Percentiles rank a stretch among this genome's conserved stretches.
phyloP scores from a whole-genome alignment of 2,329 filamentous ascomycete genomes.

The Corinectria fuckeliana region DNA sequence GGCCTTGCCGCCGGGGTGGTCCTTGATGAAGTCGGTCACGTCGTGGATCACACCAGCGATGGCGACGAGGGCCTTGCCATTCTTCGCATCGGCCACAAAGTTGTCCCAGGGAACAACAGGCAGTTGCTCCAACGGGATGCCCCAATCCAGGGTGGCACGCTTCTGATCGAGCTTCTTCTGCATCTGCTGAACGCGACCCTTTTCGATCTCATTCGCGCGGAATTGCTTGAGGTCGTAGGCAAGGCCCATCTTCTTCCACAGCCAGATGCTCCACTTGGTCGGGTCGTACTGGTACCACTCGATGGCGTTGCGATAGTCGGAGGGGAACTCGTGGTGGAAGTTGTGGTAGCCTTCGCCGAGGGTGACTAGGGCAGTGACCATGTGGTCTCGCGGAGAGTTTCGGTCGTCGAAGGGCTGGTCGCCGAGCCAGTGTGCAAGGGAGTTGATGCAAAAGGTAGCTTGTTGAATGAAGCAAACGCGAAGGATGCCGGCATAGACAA shows the following conservation, averaged over 20 bases:
- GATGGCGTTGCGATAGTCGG: constrained; percentile 90
- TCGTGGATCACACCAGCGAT: constrained; percentile 88
- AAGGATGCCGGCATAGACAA: constrained; percentile 84
- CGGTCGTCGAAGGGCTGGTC: constrained; percentile 93
- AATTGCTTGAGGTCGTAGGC: constrained; percentile 91
- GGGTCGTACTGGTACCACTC: constrained; percentile 92
- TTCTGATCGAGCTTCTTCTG: constrained; percentile 94
- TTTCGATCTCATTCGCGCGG: constrained; percentile 90
- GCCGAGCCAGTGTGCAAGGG: constrained; percentile 86
- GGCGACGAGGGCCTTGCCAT: constrained; percentile 75
- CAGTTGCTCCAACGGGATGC: constrained; percentile 81
- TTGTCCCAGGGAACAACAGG: constrained; percentile 88
- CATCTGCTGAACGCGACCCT: constrained; percentile 84
- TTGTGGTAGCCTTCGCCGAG: constrained; percentile 93
- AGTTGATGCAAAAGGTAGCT: constrained; percentile 93
- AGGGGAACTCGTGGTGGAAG: constrained; percentile 94
- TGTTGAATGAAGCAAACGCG: constrained; percentile 91
- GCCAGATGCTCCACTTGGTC: constrained; percentile 88
- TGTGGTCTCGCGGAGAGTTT: constrained; percentile 87
- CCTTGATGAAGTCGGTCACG: constrained; percentile 81
- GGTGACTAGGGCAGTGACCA: constrained; percentile 85
- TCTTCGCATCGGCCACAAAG: constrained; percentile 78
- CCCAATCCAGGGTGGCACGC: constrained; percentile 83
- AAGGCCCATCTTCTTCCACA: constrained; percentile 82
- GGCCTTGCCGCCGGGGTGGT: constrained; percentile 86